These are phyloP conservation scores for Coniochaeta sp. DNA, from an alignment of 2,329 filamentous ascomycete species.

Conservation along the genomic window DNA sequence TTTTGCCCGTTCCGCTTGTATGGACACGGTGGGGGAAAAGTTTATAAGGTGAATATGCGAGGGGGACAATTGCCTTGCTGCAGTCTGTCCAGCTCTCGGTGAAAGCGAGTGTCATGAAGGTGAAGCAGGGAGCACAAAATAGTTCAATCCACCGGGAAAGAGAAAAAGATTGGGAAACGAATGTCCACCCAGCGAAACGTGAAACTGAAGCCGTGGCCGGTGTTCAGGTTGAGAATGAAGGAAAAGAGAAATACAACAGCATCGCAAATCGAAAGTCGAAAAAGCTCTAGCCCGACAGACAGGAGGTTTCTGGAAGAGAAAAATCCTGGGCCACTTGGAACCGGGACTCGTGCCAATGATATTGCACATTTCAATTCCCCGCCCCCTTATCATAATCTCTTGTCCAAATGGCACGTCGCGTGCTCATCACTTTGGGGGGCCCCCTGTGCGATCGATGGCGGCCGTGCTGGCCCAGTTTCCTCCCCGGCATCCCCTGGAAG, in stretches of 20 bases:
- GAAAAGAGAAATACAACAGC: not conserved
- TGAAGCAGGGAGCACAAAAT: not conserved
- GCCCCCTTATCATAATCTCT: not conserved
- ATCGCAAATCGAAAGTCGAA: not conserved
- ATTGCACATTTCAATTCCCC: not conserved
- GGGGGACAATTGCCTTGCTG: not conserved
- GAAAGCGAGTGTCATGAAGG: conserved; percentile 1
- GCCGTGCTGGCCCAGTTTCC: no score
- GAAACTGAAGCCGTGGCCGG: not conserved
- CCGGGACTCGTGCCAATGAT: not conserved
- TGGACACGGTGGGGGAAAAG: not conserved
- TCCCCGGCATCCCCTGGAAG: no score
- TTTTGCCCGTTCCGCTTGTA: no score
- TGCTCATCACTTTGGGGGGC: not conserved
- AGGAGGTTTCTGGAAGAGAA: not conserved
- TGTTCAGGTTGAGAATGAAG: not conserved
- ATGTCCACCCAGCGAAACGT: not conserved
- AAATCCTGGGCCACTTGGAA: not conserved
- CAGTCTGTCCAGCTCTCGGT: not conserved
- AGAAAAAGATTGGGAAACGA: not conserved
- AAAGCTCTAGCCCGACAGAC: not conserved
- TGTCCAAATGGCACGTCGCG: not conserved
- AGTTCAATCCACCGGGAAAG: not conserved
- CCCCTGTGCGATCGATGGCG: no score
- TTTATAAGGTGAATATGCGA: not conserved